Evolutionary conservation across 2,329 filamentous ascomycete genomes (phyloP).

Genomic region (Fusarium hainanense): DNA sequence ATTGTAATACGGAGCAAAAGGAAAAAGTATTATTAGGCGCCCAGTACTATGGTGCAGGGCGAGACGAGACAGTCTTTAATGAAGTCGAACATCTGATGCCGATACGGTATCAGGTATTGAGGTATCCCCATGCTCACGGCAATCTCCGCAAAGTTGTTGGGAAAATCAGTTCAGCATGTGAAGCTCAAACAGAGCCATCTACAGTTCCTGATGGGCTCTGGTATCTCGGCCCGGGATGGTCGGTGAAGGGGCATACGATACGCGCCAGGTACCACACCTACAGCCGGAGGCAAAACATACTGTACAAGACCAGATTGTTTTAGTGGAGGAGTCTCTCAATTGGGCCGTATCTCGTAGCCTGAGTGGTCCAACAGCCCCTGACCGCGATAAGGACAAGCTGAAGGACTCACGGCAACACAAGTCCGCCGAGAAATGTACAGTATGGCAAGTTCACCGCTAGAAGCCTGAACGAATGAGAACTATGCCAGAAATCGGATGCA

Average conservation of each 20-base stretch:
- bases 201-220: not conserved
- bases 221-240: conserved; percentile 37
- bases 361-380: conserved; percentile 24
- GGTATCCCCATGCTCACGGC: conserved; percentile 4
- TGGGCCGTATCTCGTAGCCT: conserved; percentile 24
- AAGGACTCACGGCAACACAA: conserved; percentile 30
- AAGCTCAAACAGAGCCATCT: conserved; percentile 23
- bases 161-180: conserved; percentile 14
- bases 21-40: conserved; percentile 25
- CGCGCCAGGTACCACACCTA: conserved; percentile 27
- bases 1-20: conserved; percentile 12
- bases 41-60: not conserved
- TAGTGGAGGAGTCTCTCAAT: conserved; percentile 20
- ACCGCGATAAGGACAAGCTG: conserved; percentile 32
- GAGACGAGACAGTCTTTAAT: conserved; percentile 6
- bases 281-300: conserved; percentile 4
- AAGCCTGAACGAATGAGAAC: conserved; percentile 35
- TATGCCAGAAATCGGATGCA: conserved; percentile 30
- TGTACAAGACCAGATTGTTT: conserved; percentile 8
- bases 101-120: not conserved
- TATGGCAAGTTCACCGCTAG: conserved; percentile 39
- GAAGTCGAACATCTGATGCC: not conserved
- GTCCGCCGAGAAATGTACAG: conserved; percentile 10
- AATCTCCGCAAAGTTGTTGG: conserved; percentile 27
- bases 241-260: conserved; percentile 33